Conservation (phyloP, 2,329 filamentous ascomycete species). For the Pseudogymnoascus sp. region DNA sequence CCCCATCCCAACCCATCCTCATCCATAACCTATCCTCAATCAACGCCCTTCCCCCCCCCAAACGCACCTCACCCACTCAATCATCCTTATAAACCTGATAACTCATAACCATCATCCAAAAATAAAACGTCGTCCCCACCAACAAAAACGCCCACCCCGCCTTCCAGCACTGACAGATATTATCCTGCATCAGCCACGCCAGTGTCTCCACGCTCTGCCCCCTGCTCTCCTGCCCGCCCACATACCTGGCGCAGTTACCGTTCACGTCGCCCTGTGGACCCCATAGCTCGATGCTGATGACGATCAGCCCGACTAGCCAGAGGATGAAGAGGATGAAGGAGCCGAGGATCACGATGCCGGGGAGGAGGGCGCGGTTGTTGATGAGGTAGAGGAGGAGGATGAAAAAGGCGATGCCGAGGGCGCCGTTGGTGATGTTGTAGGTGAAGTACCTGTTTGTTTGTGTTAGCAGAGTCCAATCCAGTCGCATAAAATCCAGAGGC, state of each 20-base stretch:
- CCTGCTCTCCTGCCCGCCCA: conserved; percentile 43
- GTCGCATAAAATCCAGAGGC: neutral
- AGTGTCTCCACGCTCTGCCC: conserved; percentile 49
- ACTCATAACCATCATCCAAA: conserved; percentile 65
- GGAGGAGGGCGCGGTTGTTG: conserved; percentile 51
- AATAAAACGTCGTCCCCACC: conserved; percentile 50
- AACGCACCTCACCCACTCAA: conserved; percentile 7
- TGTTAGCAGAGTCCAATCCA: neutral
- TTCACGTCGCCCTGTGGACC: conserved; percentile 52
- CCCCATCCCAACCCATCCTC: too few species aligned
- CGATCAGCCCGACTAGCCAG: conserved; percentile 60
- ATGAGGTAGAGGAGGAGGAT: conserved; percentile 57
- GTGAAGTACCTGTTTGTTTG: conserved; percentile 53
- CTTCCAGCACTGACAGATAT: conserved; percentile 60
- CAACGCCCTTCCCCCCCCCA: too few species aligned
- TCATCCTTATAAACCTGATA: conserved; percentile 48
- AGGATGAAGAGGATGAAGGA: conserved; percentile 59
- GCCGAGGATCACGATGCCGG: conserved; percentile 59
- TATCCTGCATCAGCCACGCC: conserved; percentile 57
- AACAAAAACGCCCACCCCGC: conserved; percentile 57
- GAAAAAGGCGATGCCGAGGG: conserved; percentile 60
- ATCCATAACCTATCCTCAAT: too few species aligned
- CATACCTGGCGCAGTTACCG: conserved; percentile 50
- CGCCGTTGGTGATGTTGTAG: conserved; percentile 53
- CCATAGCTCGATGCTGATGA: conserved; percentile 56